Base-by-base conservation (phyloP, 306 rosid genomes). In the Vachellia collinsii region DNA sequence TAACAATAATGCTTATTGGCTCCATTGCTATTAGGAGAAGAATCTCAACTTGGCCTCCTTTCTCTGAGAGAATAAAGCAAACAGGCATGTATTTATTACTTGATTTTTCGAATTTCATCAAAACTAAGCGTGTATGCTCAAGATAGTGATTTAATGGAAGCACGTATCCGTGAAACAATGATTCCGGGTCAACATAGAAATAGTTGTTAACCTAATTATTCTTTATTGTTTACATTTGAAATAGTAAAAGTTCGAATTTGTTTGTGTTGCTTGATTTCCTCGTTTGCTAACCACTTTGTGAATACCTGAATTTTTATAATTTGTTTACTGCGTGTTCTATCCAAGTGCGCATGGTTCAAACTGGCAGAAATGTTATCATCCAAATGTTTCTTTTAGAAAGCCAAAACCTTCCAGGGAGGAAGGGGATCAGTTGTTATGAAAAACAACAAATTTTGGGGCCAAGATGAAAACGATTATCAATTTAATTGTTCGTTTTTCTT, bases 51-150 rank as follows among this genome's bases (percentile, higher is more conserved):
- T 83, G 56, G 61, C 76, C 80, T 65, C 78, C 51, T 80, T 86
- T 91, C 85, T 72, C 72, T 66, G 87, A 77, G 82, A 91, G 97
- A 88, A 62, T 91, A 29, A 93, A 94, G 58, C 97, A 94, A 91
- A 94, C 97, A 77, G 96, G 97, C 88, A 44, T 58, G 19, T 43
- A 38, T 74, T n/a, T 23, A 65, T 62, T 73, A 8, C 76, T 10
- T 42, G 5, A n/a, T 61, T 64, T 74, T 43, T 59, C 67, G 29
- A 42, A 25, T 23, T 36, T 41, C 29, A 46, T 0, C 7, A 6
- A 64, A 61, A 51, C 2, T 22, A 25, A 38, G 75, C 63, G 46
- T 66, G 54, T 9, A 62, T 6, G 17, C 39, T 51, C 58, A 29
- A 11, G 39, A 11, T 73, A 16, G 53, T 61, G 11, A 62, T 16